Conservation (phyloP, 179 eudicot species). For the Dionaea muscipula region DNA sequence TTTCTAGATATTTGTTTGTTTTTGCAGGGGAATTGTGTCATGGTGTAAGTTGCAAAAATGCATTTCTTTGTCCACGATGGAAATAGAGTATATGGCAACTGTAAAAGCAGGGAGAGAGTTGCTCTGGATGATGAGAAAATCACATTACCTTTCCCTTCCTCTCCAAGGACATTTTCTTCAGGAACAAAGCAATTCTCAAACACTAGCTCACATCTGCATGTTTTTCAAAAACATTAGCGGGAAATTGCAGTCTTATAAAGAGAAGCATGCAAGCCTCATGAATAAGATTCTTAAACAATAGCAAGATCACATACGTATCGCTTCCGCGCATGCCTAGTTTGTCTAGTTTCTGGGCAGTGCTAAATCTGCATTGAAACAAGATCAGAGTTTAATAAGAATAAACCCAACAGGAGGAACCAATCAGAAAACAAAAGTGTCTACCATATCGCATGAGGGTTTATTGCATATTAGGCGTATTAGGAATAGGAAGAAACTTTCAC, state of each 20-base stretch:
- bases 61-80: no score
- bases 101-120: no score
- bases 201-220: conserved; percentile 93
- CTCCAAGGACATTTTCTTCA: conserved; percentile 67
- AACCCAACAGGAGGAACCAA: no score
- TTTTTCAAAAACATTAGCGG: conserved; percentile 1
- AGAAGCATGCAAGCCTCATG: background rate
- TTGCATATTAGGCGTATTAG: no score
- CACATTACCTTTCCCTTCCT: conserved; percentile 79
- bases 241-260: background rate
- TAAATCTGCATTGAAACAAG: conserved; percentile 48
- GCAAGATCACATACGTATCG: conserved; percentile 65
- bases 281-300: conserved; percentile 9
- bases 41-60: conserved; percentile 2
- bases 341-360: conserved; percentile 96
- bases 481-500: no score
- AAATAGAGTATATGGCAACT: no score
- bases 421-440: no score
- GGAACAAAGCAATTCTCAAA: conserved; percentile 98
- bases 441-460: no score
- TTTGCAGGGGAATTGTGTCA: no score
- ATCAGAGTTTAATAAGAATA: background rate
- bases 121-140: no score
- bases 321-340: conserved; percentile 99
- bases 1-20: no score